phyloP scores from a whole-genome alignment of 257 asterid species.

The Salvia hispanica region DNA sequence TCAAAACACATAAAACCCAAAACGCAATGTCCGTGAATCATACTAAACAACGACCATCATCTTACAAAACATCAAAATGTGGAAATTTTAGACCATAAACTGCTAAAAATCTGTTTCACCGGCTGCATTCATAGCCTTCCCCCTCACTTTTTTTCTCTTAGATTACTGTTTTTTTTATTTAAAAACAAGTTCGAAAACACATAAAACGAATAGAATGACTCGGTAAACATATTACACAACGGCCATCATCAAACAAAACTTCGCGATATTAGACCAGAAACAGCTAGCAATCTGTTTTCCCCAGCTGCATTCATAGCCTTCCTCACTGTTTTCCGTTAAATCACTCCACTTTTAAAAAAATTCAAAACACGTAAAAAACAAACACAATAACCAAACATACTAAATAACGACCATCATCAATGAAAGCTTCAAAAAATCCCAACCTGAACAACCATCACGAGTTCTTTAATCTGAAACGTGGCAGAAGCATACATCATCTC shows the following conservation, averaged over 20 bases:
- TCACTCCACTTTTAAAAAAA: slow-evolving; percentile 70
- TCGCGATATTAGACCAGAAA: slow-evolving; percentile 53
- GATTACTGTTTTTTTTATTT: background rate
- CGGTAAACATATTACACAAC: background rate
- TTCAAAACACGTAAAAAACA: slow-evolving; percentile 60
- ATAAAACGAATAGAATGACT: background rate
- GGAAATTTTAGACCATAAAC: background rate
- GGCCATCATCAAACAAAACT: too few species aligned
- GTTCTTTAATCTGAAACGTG: slow-evolving; percentile 75
- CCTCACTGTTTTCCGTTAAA: slow-evolving; percentile 40
- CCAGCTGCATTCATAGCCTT: slow-evolving; percentile 7
- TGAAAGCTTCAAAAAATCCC: slow-evolving; percentile 44
- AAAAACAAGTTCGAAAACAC: too few species aligned
- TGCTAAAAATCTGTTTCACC: background rate
- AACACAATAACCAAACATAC: background rate
- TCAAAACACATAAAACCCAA: too few species aligned
- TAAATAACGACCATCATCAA: slow-evolving; percentile 42
- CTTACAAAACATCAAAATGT: background rate
- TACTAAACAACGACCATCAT: too few species aligned
- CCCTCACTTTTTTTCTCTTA: background rate
- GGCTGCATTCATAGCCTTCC: slow-evolving; percentile 3
- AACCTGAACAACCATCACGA: slow-evolving; percentile 75
- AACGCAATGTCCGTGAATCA: too few species aligned
- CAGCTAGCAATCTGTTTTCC: background rate
- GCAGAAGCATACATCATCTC: slow-evolving; percentile 89